phyloP scores from a whole-genome alignment of 495 filamentous ascomycete species.

The Neurospora cerealis region DNA sequence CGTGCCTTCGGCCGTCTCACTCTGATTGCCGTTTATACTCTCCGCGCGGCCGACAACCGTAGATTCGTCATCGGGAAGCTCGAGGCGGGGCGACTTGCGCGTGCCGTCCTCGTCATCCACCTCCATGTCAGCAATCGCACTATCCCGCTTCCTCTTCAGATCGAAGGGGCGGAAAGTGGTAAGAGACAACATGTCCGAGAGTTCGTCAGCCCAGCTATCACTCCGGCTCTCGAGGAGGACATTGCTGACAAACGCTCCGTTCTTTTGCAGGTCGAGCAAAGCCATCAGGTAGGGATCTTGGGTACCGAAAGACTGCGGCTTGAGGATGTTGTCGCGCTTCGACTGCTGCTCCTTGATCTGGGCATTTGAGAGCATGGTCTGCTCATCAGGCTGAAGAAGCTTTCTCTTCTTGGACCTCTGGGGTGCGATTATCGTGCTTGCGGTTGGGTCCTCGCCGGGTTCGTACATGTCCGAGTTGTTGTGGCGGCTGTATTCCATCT shows the following conservation, averaged over 20 bases:
- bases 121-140: conserved; percentile 69
- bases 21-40: conserved; percentile 40
- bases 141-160: conserved; percentile 89
- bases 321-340: conserved; percentile 71
- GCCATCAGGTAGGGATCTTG: conserved; percentile 77
- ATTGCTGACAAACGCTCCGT: conserved; percentile 74
- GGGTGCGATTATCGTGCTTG: conserved; percentile 37
- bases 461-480: conserved; percentile 44
- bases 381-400: conserved; percentile 56
- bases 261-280: conserved; percentile 83
- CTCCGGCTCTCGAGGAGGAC: conserved; percentile 69
- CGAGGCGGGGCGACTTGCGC: conserved; percentile 57
- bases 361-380: conserved; percentile 46
- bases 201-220: conserved; percentile 79
- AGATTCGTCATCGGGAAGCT: conserved; percentile 56
- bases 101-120: conserved; percentile 50
- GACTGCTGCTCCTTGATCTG: conserved; percentile 69
- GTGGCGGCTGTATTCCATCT: conserved; percentile 42
- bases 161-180: conserved; percentile 71
- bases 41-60: conserved; percentile 31
- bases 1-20: conserved; percentile 36
- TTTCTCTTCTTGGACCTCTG: conserved; percentile 70
- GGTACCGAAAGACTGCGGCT: conserved; percentile 66
- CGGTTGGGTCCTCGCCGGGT: conserved; percentile 41
- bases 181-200: conserved; percentile 74